phyloP scores from a whole-genome alignment of 2,329 filamentous ascomycete species.

The Verticillium tricorpus region DNA sequence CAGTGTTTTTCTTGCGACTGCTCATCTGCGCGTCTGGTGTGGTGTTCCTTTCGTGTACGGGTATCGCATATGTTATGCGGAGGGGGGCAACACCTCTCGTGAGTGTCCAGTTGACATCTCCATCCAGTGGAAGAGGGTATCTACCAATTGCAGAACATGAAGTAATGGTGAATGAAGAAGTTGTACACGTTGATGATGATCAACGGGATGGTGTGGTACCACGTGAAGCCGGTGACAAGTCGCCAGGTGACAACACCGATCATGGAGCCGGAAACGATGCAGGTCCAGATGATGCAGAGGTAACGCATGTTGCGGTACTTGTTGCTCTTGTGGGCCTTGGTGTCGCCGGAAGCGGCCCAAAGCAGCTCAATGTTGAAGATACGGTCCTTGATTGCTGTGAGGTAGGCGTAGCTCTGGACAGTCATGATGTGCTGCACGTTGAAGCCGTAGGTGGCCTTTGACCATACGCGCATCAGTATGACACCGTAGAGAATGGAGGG shows the following conservation, averaged over 20 bases:
- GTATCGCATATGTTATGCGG: not conserved
- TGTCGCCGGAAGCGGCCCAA: constrained; percentile 34
- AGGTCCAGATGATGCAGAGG: constrained; percentile 31
- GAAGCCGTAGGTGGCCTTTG: constrained; percentile 33
- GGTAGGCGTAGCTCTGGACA: constrained; percentile 36
- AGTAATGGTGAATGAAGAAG: constrained; percentile 32
- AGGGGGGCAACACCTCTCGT: not conserved
- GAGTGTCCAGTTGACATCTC: not conserved
- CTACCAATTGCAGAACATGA: constrained; percentile 28
- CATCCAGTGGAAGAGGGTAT: not conserved
- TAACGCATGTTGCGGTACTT: constrained; percentile 38
- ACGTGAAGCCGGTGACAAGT: constrained; percentile 25
- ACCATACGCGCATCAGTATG: constrained; percentile 33
- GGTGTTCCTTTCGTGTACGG: not conserved
- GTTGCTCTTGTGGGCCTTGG: constrained; percentile 34
- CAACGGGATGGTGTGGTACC: constrained; percentile 34
- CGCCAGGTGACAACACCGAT: constrained; percentile 28
- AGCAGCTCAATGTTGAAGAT: constrained; percentile 32
- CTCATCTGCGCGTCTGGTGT: not conserved
- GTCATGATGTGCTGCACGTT: constrained; percentile 37
- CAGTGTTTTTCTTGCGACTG: not conserved
- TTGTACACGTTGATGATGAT: constrained; percentile 33
- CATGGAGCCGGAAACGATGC: constrained; percentile 25
- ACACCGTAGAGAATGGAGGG: constrained; percentile 33
- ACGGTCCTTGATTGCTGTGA: constrained; percentile 36